Conservation (phyloP, 116 monocot genomes). For the Cymodocea nodosa region DNA sequence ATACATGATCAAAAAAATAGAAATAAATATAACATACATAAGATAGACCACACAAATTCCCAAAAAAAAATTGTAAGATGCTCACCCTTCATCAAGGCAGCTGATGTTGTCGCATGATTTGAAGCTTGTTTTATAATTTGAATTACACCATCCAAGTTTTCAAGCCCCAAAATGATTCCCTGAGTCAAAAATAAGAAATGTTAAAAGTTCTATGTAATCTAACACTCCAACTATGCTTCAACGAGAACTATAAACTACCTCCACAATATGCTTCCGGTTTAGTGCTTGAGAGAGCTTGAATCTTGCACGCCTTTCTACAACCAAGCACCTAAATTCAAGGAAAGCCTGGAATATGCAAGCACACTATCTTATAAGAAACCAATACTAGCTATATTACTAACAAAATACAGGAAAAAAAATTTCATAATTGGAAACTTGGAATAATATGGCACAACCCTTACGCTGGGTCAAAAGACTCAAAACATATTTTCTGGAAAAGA, state of each 20-base stretch:
- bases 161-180: conserved; percentile 89
- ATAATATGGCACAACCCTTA: too few species aligned
- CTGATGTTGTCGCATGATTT: conserved; percentile 43
- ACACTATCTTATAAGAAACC: too few species aligned
- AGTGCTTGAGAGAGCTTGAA: conserved; percentile 83
- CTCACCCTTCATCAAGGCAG: conserved; percentile 64
- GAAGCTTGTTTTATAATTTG: conserved; percentile 50
- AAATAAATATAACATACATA: too few species aligned
- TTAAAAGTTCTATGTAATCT: not conserved
- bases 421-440: too few species aligned
- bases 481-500: too few species aligned
- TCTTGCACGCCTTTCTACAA: conserved; percentile 90
- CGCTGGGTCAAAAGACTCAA: too few species aligned
- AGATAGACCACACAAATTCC: not conserved
- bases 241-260: conserved; percentile 49
- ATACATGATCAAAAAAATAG: too few species aligned
- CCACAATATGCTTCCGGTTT: conserved; percentile 76
- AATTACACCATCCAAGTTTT: conserved; percentile 92
- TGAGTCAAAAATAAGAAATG: conserved; percentile 16
- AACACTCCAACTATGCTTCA: not conserved
- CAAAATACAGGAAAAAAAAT: too few species aligned
- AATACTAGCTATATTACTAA: too few species aligned
- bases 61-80: not conserved
- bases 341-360: conserved; percentile 49
- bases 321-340: conserved; percentile 83